Evolutionary conservation across 2,329 filamentous ascomycete species (phyloP).

Genomic region (Samsoniella hepiali): DNA sequence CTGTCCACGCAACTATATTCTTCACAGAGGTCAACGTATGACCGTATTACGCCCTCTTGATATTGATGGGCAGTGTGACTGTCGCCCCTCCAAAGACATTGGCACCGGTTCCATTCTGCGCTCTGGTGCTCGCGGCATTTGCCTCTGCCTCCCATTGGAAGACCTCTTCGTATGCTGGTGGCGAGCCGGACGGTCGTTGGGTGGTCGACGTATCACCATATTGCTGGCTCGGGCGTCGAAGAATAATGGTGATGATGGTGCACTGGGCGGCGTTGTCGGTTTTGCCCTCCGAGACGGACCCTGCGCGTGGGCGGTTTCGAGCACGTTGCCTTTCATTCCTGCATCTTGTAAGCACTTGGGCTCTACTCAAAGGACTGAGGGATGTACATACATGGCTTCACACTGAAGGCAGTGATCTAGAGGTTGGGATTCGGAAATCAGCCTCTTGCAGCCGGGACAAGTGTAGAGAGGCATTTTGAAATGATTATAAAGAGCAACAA

Average conservation of each 20-base stretch:
- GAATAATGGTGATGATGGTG: slow-evolving; percentile 9
- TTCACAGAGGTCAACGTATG: not conserved
- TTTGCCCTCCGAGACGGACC: not conserved
- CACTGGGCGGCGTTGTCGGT: not conserved
- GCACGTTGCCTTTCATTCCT: slow-evolving; percentile 14
- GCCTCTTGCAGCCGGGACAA: slow-evolving; percentile 15
- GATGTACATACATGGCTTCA: slow-evolving; percentile 3
- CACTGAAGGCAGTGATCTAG: slow-evolving; percentile 16
- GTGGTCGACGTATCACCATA: not conserved
- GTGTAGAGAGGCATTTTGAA: slow-evolving; percentile 16
- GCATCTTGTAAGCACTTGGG: not conserved
- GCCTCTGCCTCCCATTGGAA: slow-evolving; percentile 1
- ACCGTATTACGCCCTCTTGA: not conserved
- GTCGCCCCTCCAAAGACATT: not conserved
- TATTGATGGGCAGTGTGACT: slow-evolving; percentile 4
- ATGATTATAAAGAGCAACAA: too few relatives aligned
- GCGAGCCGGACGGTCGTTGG: not conserved
- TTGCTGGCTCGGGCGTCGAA: slow-evolving; percentile 14
- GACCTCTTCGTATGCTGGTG: slow-evolving; percentile 6
- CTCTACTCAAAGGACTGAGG: not conserved
- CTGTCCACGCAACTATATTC: not conserved
- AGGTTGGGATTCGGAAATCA: slow-evolving; percentile 17
- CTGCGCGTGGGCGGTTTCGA: not conserved
- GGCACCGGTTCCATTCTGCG: not conserved
- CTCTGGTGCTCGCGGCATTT: not conserved